Base-by-base conservation (phyloP, 495 filamentous ascomycete genomes). In the Neurospora sp. region DNA sequence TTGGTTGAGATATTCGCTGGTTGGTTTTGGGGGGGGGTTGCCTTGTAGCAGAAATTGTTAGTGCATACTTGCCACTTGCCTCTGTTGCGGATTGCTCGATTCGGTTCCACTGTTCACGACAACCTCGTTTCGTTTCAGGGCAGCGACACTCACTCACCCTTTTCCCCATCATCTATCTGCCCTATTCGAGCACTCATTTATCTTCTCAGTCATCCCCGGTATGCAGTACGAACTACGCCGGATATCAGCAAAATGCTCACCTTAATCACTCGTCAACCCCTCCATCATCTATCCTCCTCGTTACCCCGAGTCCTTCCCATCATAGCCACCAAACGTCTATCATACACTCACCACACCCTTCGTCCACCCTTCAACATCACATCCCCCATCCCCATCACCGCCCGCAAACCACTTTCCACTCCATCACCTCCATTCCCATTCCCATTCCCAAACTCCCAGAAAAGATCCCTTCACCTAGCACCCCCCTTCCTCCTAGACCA, bases 401-500 rank as follows among this genome's bases (percentile, higher is more conserved):
- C 19, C 15, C 19, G 38, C 9, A 39, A 39, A 39, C 43, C 19
- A n/a, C 9, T 48, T 7, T 9, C 8, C 19, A 45, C 19, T 5
- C 19, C 5, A 1, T 5, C 42, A 19, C 19, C 42, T 3, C 40
- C 9, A 17, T 8, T 39, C 40, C 0, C 17, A 42, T 5, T 1
- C 43, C n/a, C 42, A n/a, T 43, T 5, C 21, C 21, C 45, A 24
- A 21, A 28, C 45, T 15, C 21, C 4, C 70, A 34, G 4, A 71
- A 37, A 10, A 24, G 73, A 39, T 10, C 24, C n/a, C 85, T 93
- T 37, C 90, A 92, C 75, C 91, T 94, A 39, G 91, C 92, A 19
- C 91, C 92, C 3, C 91, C 91, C 21, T 94, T 90, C 80, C 85
- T 94, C 24, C 85, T 93, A 3, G 92, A 94, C 76, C 85, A 90